These are phyloP conservation scores for Dryadomyces quercus-mongolicae DNA, from an alignment of 2,329 filamentous ascomycete genomes.

Conservation along the genomic window DNA sequence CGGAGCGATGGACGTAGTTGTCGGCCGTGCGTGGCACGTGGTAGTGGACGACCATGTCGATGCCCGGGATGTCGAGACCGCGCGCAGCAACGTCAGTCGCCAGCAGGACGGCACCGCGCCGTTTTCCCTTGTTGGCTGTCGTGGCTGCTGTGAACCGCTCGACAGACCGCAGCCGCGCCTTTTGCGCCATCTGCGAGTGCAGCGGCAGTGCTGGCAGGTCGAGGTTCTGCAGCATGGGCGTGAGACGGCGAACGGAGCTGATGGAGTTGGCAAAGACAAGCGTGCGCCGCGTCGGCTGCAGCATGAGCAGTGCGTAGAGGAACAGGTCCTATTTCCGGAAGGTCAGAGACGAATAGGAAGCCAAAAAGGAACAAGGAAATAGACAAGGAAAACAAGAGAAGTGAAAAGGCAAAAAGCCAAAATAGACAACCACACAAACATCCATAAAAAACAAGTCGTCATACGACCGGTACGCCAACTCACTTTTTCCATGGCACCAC, in stretches of 20 bases:
- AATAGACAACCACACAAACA: too few species aligned
- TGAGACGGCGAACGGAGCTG: slow-evolving; percentile 74
- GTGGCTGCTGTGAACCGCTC: slow-evolving; percentile 60
- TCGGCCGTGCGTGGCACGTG: slow-evolving; percentile 87
- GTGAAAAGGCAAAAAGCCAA: not conserved
- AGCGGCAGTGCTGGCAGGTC: slow-evolving; percentile 64
- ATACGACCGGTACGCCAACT: too few species aligned
- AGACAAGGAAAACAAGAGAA: not conserved
- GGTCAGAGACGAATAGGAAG: not conserved
- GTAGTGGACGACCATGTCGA: slow-evolving; percentile 88
- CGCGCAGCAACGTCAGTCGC: slow-evolving; percentile 90
- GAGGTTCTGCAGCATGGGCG: slow-evolving; percentile 73
- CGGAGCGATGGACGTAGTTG: slow-evolving; percentile 89
- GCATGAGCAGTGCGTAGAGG: slow-evolving; percentile 74
- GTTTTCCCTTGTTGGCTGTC: slow-evolving; percentile 20
- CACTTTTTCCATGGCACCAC: slow-evolving; percentile 84
- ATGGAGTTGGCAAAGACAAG: slow-evolving; percentile 96
- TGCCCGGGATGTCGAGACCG: slow-evolving; percentile 82
- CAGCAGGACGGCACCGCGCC: slow-evolving; percentile 54
- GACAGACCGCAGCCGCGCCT: slow-evolving; percentile 82
- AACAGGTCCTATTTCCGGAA: slow-evolving; percentile 58
- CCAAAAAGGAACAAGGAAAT: not conserved
- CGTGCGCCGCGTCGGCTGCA: slow-evolving; percentile 69
- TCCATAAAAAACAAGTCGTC: too few species aligned
- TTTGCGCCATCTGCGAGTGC: slow-evolving; percentile 92